Conservation (phyloP, 495 filamentous ascomycete species). For the Aspergillus panamensis region DNA sequence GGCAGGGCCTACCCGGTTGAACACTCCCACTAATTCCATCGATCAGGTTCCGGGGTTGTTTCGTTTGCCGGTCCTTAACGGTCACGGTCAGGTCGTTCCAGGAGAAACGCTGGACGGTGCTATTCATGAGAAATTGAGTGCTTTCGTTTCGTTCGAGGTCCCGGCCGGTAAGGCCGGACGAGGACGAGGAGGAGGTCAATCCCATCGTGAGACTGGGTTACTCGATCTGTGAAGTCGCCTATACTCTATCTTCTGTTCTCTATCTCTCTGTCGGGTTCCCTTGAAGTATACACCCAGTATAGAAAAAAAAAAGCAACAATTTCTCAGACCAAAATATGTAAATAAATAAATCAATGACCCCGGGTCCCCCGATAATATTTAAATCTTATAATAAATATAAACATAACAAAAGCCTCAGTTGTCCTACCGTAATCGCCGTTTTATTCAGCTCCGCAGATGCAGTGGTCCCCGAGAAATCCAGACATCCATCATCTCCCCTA, state of each 20-base stretch:
- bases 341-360: too few species aligned
- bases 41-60: constrained; percentile 46
- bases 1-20: constrained; percentile 25
- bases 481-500: too few species aligned
- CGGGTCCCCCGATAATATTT: background rate
- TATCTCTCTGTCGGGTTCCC: too few species aligned
- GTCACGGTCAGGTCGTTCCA: constrained; percentile 63
- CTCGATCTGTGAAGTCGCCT: background rate
- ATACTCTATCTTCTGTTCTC: too few species aligned
- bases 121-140: constrained; percentile 35
- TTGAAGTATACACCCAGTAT: too few species aligned
- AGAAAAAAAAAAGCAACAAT: too few species aligned
- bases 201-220: background rate
- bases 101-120: constrained; percentile 47
- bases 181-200: constrained; percentile 11
- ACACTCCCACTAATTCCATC: constrained; percentile 32
- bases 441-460: constrained; percentile 2
- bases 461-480: too few species aligned
- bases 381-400: background rate
- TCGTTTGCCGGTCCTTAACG: constrained; percentile 65
- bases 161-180: constrained; percentile 9
- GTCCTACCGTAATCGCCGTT: background rate
- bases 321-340: too few species aligned
- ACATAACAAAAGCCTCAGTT: background rate
- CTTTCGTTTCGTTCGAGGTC: constrained; percentile 32